These are phyloP conservation scores for Tympanopsis confertula DNA, from an alignment of 2,329 filamentous ascomycete species.

Conservation along the genomic window DNA sequence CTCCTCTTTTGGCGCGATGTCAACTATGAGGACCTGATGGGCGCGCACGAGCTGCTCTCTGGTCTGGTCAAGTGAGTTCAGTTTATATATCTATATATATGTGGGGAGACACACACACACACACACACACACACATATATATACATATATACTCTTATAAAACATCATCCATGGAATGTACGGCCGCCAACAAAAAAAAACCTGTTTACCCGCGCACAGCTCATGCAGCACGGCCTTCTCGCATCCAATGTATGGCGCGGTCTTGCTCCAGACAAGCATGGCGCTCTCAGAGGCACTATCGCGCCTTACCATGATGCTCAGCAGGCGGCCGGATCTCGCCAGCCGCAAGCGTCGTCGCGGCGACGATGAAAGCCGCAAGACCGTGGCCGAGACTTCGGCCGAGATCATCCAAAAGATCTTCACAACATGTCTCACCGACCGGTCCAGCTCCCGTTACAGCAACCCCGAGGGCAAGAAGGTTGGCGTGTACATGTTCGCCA, in stretches of 20 bases:
- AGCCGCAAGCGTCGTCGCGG: constrained; percentile 33
- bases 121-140: too few species aligned
- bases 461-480: constrained; percentile 73
- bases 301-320: constrained; percentile 72
- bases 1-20: constrained; percentile 72
- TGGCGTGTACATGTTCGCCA: constrained; percentile 85
- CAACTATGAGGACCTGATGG: constrained; percentile 62
- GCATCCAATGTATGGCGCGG: constrained; percentile 66
- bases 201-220: too few species aligned
- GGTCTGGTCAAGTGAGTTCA: constrained; percentile 59
- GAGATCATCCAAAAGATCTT: constrained; percentile 87
- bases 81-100: not conserved
- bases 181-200: too few species aligned
- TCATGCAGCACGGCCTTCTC: constrained; percentile 74
- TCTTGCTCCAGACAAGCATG: constrained; percentile 75
- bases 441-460: constrained; percentile 53
- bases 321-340: constrained; percentile 68
- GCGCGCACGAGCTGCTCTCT: constrained; percentile 65
- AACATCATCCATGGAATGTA: too few species aligned
- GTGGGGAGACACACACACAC: not conserved
- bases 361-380: constrained; percentile 60
- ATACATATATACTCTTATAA: constrained; percentile 1
- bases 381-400: constrained; percentile 75
- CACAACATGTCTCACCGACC: constrained; percentile 76
- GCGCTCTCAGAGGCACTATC: constrained; percentile 71